Evolutionary conservation across 225 moss, liverwort and hornwort genomes (phyloP).

Genomic region (Pseudoscleropodium purum): DNA sequence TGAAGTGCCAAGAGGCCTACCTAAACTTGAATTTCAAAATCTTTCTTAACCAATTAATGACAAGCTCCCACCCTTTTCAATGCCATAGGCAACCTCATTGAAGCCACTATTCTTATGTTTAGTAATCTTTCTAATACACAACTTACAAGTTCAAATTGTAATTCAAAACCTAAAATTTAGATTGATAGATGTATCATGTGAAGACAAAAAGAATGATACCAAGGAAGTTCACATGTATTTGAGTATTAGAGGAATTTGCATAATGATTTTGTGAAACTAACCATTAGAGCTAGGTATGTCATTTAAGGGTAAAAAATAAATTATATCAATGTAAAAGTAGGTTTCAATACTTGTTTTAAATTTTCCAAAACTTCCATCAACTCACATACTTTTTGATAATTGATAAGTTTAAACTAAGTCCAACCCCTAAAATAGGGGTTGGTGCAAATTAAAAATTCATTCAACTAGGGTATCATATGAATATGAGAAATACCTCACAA

Average conservation of each 20-base stretch:
- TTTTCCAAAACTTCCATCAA: neutral
- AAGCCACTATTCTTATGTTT: too few relatives aligned
- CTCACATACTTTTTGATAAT: too few relatives aligned
- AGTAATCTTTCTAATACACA: too few relatives aligned
- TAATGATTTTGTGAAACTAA: neutral
- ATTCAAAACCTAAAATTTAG: too few relatives aligned
- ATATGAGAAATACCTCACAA: accelerated
- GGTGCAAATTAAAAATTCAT: neutral
- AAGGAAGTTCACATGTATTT: neutral
- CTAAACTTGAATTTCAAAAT: too few relatives aligned
- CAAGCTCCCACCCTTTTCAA: too few relatives aligned
- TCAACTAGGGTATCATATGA: accelerated
- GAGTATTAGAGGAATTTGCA: accelerated
- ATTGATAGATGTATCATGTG: neutral
- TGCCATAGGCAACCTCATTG: too few relatives aligned
- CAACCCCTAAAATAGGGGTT: too few relatives aligned
- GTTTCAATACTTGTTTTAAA: neutral
- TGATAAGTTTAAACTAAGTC: too few relatives aligned
- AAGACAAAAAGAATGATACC: neutral
- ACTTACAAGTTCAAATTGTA: too few relatives aligned
- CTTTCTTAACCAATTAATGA: too few relatives aligned
- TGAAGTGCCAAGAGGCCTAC: too few relatives aligned
- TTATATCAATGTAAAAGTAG: neutral
- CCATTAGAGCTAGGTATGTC: accelerated
- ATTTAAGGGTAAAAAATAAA: neutral